Evolutionary conservation across 1,139 yeast genomes (phyloP).

Genomic region (Kluyveromyces sp.): DNA sequence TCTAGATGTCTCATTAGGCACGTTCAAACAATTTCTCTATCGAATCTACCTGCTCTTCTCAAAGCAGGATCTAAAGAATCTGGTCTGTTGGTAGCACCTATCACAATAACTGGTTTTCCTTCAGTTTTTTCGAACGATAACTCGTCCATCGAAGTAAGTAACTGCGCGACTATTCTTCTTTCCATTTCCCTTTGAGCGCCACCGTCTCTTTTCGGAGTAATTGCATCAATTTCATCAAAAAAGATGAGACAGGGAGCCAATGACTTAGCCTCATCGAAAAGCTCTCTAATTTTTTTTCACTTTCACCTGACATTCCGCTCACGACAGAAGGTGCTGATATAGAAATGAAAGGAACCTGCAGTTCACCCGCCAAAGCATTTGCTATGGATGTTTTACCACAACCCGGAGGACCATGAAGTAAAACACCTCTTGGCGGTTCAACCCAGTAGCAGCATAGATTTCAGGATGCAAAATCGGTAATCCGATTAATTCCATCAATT

Average conservation of each 20-base stretch:
- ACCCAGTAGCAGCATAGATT: constrained; percentile 75
- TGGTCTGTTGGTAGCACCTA: constrained; percentile 97
- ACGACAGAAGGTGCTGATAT: constrained; percentile 95
- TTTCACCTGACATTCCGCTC: constrained; percentile 99
- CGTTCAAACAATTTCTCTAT: constrained; percentile 90
- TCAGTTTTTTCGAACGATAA: constrained; percentile 77
- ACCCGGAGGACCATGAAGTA: constrained; percentile 97
- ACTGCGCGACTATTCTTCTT: constrained; percentile 90
- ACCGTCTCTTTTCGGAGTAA: constrained; percentile 89
- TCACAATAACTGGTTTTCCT: constrained; percentile 89
- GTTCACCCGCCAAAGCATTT: constrained; percentile 90
- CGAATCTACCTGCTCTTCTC: constrained; percentile 95
- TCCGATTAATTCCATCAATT: constrained; percentile 82
- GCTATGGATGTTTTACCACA: constrained; percentile 98
- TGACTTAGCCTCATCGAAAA: constrained; percentile 85
- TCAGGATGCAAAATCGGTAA: constrained; percentile 92
- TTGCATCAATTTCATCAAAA: constrained; percentile 95
- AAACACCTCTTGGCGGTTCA: constrained; percentile 94
- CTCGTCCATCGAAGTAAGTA: constrained; percentile 91
- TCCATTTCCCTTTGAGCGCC: constrained; percentile 99
- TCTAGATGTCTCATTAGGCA: constrained; percentile 84
- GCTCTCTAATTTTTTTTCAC: constrained; percentile 89
- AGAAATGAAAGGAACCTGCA: constrained; percentile 85
- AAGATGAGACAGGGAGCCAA: constrained; percentile 90
- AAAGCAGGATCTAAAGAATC: constrained; percentile 94